A percentile compares a stretch with the other conserved stretches of the same genome.
Evolutionary conservation across 108 stramenopile genomes (phyloP).

Genomic region (Nitzschia putrida): DNA sequence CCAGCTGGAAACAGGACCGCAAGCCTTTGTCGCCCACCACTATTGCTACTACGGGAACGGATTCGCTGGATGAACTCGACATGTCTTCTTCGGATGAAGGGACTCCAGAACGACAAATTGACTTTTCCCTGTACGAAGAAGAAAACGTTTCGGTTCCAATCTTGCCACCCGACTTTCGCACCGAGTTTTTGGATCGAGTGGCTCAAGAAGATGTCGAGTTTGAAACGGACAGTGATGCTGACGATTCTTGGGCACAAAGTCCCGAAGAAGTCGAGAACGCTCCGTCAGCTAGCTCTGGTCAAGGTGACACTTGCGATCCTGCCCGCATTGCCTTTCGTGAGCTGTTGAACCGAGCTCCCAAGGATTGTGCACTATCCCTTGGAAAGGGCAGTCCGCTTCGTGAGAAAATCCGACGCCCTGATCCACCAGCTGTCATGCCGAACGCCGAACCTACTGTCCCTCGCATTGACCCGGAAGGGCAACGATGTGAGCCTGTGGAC

Average conservation of each 20-base stretch:
- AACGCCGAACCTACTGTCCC: background rate
- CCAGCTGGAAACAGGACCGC: background rate
- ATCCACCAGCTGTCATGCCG: constrained; percentile 2
- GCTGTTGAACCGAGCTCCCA: constrained; percentile 16
- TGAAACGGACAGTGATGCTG: constrained; percentile 55
- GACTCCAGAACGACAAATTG: constrained; percentile 6
- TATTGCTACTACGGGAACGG: constrained; percentile 9
- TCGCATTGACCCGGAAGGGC: background rate
- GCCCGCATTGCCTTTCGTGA: constrained; percentile 38
- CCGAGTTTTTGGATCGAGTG: constrained; percentile 36
- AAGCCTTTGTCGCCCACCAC: background rate
- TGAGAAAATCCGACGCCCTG: background rate
- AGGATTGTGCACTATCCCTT: background rate
- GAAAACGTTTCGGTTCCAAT: constrained; percentile 1
- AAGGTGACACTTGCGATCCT: constrained; percentile 33
- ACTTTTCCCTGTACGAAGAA: constrained; percentile 6
- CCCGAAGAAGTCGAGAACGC: constrained; percentile 11
- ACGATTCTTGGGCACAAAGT: constrained; percentile 57
- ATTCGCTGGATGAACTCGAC: constrained; percentile 6
- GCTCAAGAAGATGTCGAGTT: constrained; percentile 44
- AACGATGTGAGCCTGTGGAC: background rate
- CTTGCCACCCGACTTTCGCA: background rate
- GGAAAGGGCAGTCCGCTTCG: background rate
- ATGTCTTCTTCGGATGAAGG: constrained; percentile 7
- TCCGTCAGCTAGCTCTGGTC: background rate